Conservation (phyloP, 768 basidiomycete species). For the Rhizopogon vesiculosus region DNA sequence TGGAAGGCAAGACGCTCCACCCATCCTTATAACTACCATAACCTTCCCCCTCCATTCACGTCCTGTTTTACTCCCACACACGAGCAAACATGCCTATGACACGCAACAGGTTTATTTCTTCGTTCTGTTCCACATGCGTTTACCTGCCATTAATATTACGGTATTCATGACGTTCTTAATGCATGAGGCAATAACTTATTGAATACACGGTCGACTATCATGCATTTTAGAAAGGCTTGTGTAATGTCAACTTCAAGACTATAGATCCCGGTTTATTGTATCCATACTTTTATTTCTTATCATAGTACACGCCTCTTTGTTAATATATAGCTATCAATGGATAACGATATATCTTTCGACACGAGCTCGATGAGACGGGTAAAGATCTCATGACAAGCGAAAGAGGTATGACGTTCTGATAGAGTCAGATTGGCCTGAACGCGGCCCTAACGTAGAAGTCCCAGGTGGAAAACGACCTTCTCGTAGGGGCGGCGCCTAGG, state of each 20-base stretch:
- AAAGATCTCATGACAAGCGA: background rate
- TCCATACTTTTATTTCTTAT: conserved; percentile 1
- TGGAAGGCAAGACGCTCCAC: background rate
- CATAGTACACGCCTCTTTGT: background rate
- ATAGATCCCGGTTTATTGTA: background rate
- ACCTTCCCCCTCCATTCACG: background rate
- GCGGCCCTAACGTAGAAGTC: background rate
- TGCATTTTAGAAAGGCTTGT: background rate
- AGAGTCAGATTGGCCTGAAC: background rate
- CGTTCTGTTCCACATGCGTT: background rate
- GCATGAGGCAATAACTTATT: background rate
- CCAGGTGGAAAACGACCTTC: background rate
- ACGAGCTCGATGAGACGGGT: too few relatives aligned
- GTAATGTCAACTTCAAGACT: background rate
- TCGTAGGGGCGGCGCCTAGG: background rate
- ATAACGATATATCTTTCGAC: background rate
- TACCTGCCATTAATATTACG: background rate
- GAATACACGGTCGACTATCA: background rate
- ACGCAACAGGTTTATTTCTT: background rate
- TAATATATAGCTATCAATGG: background rate
- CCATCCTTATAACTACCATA: background rate
- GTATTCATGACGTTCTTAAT: background rate
- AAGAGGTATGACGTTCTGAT: background rate
- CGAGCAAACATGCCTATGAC: background rate
- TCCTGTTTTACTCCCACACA: background rate